Conservation (phyloP, 345 rosid genomes). For the Syzygium aqueum region DNA sequence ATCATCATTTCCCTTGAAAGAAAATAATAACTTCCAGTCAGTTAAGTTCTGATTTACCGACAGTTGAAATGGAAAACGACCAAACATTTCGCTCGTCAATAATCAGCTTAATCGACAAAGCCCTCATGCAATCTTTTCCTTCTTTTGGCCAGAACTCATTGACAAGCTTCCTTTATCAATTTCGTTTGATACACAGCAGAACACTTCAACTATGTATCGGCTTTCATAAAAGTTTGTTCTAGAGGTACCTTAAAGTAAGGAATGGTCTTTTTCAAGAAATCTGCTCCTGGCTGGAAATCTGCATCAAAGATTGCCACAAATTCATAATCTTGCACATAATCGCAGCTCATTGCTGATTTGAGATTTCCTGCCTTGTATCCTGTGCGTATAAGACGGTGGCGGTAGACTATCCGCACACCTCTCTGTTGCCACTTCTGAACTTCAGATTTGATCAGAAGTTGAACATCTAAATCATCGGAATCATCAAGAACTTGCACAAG, state of each 20-base stretch:
- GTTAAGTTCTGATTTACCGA: background rate
- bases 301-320: constrained; percentile 87
- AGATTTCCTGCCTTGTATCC: constrained; percentile 95
- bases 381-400: constrained; percentile 81
- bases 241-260: constrained; percentile 65
- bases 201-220: background rate
- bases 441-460: constrained; percentile 71
- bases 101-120: background rate
- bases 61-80: background rate
- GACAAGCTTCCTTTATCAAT: background rate
- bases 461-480: constrained; percentile 71
- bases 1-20: constrained; percentile 56
- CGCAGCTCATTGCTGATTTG: constrained; percentile 88
- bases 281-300: constrained; percentile 85
- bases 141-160: background rate
- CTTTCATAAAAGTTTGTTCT: background rate
- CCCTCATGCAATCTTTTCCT: background rate
- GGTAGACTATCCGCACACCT: constrained; percentile 62
- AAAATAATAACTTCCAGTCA: background rate
- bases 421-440: constrained; percentile 90
- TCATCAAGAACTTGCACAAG: constrained; percentile 82
- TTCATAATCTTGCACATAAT: constrained; percentile 74
- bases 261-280: constrained; percentile 78
- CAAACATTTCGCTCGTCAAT: background rate
- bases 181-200: background rate